Evolutionary conservation across 345 rosid genomes (phyloP).

Genomic region (Luvunga scandens): DNA sequence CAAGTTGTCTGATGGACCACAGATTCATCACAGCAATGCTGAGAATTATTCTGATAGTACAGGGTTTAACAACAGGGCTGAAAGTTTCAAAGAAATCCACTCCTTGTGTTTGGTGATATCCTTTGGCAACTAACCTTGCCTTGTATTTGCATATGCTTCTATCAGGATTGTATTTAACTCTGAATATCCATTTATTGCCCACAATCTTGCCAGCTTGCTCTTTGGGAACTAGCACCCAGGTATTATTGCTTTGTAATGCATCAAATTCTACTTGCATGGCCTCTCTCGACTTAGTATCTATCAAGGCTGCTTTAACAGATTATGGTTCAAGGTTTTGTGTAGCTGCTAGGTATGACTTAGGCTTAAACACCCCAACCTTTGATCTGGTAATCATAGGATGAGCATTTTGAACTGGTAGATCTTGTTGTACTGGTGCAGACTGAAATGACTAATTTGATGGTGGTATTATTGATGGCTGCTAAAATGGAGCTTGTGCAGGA

Average conservation of each 20-base stretch:
- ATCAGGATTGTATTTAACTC: not conserved
- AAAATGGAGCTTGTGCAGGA: no score
- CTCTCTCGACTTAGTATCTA: not conserved
- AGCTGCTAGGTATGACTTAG: not conserved
- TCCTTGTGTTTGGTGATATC: not conserved
- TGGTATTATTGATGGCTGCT: no score
- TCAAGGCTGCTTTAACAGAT: not conserved
- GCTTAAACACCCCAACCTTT: not conserved
- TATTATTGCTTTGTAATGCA: not conserved
- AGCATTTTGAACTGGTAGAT: no score
- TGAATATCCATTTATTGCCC: not conserved
- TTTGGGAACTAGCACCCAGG: not conserved
- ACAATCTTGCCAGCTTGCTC: rapidly evolving
- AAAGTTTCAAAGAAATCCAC: not conserved
- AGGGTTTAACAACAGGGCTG: not conserved
- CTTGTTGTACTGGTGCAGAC: no score
- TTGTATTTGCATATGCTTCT: not conserved
- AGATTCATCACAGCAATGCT: not conserved
- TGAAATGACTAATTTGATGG: no score
- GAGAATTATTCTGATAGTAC: not conserved
- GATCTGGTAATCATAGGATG: not conserved
- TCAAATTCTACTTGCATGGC: not conserved
- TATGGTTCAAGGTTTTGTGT: not conserved
- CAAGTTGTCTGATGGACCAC: not conserved
- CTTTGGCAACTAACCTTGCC: not conserved